phyloP scores from a whole-genome alignment of 148 eudicot genomes.

The Salicornia ramosissima region DNA sequence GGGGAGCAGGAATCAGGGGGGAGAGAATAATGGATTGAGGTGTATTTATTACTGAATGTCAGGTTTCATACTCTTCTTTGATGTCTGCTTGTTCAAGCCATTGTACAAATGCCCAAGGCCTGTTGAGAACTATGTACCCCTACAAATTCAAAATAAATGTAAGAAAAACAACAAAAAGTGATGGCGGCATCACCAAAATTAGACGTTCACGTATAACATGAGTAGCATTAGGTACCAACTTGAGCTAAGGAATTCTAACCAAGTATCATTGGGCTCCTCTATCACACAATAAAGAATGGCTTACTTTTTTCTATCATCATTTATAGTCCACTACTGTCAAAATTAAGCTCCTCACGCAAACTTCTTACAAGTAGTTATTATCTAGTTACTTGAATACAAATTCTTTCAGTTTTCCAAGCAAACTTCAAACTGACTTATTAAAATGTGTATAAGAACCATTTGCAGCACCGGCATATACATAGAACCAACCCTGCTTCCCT shows the following conservation, averaged over 20 bases:
- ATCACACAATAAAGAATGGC: not conserved
- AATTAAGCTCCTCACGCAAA: not conserved
- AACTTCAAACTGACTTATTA: not conserved
- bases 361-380: not conserved
- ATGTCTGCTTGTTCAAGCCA: conserved; percentile 97
- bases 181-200: not conserved
- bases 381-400: not conserved
- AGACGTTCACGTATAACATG: not conserved
- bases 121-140: conserved; percentile 98
- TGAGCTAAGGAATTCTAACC: not conserved
- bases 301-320: not conserved
- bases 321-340: not conserved
- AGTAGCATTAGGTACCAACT: not conserved
- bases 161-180: not conserved
- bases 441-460: not conserved
- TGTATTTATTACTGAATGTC: not conserved
- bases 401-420: not conserved
- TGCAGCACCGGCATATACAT: not conserved
- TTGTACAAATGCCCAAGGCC: conserved; percentile 99
- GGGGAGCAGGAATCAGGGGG: not conserved
- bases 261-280: not conserved
- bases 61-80: conserved; percentile 78
- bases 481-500: not conserved
- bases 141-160: conserved; percentile 28
- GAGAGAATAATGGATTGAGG: not conserved